Conservation (phyloP, 2,329 filamentous ascomycete species). For the Pseudogymnoascus sp. region DNA sequence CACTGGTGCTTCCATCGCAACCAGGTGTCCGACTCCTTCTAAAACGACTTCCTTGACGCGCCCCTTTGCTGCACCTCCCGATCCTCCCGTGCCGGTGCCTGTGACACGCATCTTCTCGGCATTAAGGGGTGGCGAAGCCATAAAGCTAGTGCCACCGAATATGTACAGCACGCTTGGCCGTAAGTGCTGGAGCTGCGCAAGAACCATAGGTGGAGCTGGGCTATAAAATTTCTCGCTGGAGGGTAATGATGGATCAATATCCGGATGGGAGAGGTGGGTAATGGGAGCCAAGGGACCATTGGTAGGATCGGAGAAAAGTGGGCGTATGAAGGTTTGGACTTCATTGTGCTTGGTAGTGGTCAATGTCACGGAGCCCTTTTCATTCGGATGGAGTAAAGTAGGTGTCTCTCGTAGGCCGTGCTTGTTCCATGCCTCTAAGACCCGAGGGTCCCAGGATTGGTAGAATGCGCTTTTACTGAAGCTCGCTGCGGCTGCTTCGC, state of each 20-base stretch:
- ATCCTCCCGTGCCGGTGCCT: conserved; percentile 58
- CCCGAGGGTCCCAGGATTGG: conserved; percentile 69
- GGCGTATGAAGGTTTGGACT: conserved; percentile 67
- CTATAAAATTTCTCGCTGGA: conserved; percentile 52
- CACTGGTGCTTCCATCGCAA: conserved; percentile 70
- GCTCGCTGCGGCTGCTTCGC: conserved; percentile 54
- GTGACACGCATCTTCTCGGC: conserved; percentile 55
- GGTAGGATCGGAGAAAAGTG: conserved; percentile 38
- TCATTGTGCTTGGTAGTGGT: conserved; percentile 83
- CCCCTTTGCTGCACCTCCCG: conserved; percentile 53
- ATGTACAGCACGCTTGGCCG: conserved; percentile 61
- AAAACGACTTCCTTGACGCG: conserved; percentile 59
- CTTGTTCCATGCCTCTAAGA: conserved; percentile 63
- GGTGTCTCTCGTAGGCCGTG: conserved; percentile 70
- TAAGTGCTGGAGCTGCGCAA: conserved; percentile 48
- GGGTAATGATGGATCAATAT: conserved; percentile 18
- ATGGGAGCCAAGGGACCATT: conserved; percentile 28
- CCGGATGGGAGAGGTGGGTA: conserved; percentile 32
- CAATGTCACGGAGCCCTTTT: conserved; percentile 52
- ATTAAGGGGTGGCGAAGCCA: conserved; percentile 44
- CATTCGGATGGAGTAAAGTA: conserved; percentile 47
- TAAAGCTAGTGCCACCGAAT: conserved; percentile 51
- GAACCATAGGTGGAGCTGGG: conserved; percentile 50
- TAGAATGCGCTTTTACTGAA: conserved; percentile 71
- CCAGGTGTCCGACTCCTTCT: conserved; percentile 62